Conservation (phyloP, 1,139 yeast species). For the Nakaseomyces nivariensis region DNA sequence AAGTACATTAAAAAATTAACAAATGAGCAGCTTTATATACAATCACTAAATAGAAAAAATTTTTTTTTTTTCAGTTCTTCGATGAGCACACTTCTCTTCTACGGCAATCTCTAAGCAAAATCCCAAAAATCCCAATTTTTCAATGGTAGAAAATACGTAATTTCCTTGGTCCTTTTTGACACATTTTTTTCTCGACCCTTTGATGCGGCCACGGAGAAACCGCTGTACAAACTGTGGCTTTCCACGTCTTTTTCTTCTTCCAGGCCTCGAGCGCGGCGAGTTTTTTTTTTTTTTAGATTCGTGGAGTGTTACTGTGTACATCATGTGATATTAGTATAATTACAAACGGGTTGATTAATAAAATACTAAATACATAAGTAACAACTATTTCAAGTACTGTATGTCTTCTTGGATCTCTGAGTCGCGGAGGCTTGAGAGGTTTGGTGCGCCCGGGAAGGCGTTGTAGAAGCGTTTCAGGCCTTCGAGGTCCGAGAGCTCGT, state of each 20-base stretch:
- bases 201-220: background rate
- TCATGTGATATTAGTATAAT: too few relatives aligned
- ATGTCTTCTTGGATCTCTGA: constrained; percentile 59
- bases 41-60: too few relatives aligned
- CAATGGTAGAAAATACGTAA: background rate
- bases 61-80: too few relatives aligned
- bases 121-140: background rate
- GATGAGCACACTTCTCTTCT: background rate
- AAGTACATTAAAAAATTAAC: too few relatives aligned
- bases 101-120: background rate
- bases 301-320: background rate
- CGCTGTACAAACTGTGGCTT: background rate
- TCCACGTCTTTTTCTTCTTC: background rate
- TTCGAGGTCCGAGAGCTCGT: constrained; percentile 46
- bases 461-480: constrained; percentile 44
- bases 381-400: constrained; percentile 13
- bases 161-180: too few relatives aligned
- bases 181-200: background rate
- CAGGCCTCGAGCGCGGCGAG: background rate
- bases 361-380: too few relatives aligned
- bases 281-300: too few relatives aligned
- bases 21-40: too few relatives aligned
- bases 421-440: constrained; percentile 43
- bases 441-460: constrained; percentile 54
- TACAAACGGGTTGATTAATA: too few relatives aligned